Base-by-base conservation (phyloP, 495 filamentous ascomycete genomes). In the Ramalina intermedia region DNA sequence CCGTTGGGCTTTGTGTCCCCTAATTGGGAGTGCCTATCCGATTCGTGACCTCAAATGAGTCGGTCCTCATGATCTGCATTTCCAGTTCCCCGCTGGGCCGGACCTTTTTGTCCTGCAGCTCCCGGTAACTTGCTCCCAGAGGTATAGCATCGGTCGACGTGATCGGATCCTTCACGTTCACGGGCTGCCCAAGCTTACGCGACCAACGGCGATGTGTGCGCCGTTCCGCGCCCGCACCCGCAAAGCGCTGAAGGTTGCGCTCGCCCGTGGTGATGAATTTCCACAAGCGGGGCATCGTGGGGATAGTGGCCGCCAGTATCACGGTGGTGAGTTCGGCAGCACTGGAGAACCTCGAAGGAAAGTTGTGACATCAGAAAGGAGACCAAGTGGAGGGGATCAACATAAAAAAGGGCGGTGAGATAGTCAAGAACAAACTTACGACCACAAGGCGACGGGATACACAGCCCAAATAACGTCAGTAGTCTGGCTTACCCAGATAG, bases 51-150 rank as follows among this genome's bases (percentile, higher is more conserved):
- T 39, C 35, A 17, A 23, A 47, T 5, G 16, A 24, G 11, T 47
- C 35, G 5, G 45, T 47, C n/a, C 26, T 47, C 16, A 47, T 37
- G 21, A 47, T 47, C 21, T 39, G 33, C 45, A 47, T 47, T 38
- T 39, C 45, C 18, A 47, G 33, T 2, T 39, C 16, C 9, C 39
- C 35, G 3, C 39, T 18, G 3, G 18, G 35, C 26, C 35, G 8
- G 33, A 24, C 11, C 12, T n/a, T 47, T 7, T 24, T 12, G 29
- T 7, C 14, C 35, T 21, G 45, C n/a, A 47, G 45, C 26, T 1
- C 36, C 3, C 3, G 21, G 17, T 47, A 47, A 23, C 16, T 16
- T 47, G 29, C n/a, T 21, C 39, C 39, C 45, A 47, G 21, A 39
- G 35, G 45, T 23, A 39, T 6, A 16, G 23, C 39, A 16, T 47